Percentiles rank a stretch among this genome's conserved stretches.
phyloP scores from a whole-genome alignment of 139 green algal species.

The Volvox africanus region DNA sequence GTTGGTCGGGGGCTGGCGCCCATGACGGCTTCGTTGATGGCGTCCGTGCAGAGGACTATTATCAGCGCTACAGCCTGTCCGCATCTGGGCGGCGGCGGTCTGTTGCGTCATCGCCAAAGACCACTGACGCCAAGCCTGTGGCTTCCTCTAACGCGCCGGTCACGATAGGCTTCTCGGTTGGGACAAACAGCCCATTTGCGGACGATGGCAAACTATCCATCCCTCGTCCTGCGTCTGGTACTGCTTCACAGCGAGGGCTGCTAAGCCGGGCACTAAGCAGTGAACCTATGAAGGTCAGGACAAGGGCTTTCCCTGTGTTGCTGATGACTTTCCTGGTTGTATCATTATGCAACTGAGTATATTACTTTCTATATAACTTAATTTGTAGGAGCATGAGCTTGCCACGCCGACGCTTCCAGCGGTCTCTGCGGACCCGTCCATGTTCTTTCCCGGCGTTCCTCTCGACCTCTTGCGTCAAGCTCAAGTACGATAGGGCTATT shows the following conservation, averaged over 20 bases:
- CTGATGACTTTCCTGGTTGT: no score
- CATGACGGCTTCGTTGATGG: not conserved
- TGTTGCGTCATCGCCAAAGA: slow-evolving; percentile 2
- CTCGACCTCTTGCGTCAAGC: slow-evolving; percentile 25
- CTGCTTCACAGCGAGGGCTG: not conserved
- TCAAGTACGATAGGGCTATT: slow-evolving; percentile 1
- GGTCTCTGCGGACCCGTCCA: not conserved
- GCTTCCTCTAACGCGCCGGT: not conserved
- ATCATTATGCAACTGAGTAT: no score
- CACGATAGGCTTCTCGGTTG: slow-evolving; percentile 27
- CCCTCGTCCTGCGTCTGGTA: not conserved
- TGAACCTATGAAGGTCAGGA: not conserved
- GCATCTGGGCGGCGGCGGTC: not conserved
- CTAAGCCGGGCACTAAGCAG: not conserved
- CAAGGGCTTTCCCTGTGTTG: not conserved
- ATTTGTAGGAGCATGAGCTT: slow-evolving; percentile 23
- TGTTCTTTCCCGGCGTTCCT: slow-evolving; percentile 38
- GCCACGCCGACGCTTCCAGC: not conserved
- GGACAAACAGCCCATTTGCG: not conserved
- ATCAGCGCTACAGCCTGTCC: slow-evolving; percentile 22
- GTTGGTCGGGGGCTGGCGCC: slow-evolving; percentile 12
- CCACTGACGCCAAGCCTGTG: not conserved
- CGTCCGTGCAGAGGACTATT: not conserved
- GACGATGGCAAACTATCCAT: not conserved
- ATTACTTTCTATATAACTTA: not conserved